Evolutionary conservation across 768 basidiomycete genomes (phyloP), one percentile per base, ranked within the genome.

Genomic region (Xerocomus brunneocitrinus): DNA sequence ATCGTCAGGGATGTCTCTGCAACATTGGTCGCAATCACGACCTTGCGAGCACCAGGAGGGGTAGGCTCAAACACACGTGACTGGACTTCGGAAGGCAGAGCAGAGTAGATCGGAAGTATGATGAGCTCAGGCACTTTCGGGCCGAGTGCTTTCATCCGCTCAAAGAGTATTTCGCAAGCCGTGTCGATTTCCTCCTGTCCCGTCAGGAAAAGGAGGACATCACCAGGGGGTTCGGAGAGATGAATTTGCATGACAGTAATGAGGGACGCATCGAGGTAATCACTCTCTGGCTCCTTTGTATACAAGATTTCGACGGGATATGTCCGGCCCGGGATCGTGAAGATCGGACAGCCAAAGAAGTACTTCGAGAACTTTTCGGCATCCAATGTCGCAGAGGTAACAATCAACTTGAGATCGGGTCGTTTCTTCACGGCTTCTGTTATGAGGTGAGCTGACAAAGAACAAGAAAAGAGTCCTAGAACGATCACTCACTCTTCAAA

Each of bases 241-340:
- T 99, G 97, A 54, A 99, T 99, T 71, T 99, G 97, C 90, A 98
- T 95, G 65, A 99, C 89, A 4, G 97, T 98, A 62, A 98, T 98
- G 56, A 99, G 86, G 24, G 95, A 94, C 0, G 95, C 95, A 61
- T 98, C 97, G 52, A 99, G 83, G 71, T 99, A 99, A 71, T 99
- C 97, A 22, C 82, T 80, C 71, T 98, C 97, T 0, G 97, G 97
- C 65, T 99, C 97, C 69, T 98, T 98, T 61, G 95, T 98, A 73
- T 98, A 99, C n/a, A 98, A 76, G 30, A 90, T 81, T 71, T 99
- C 97, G 57, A 98, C 97, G 6, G 97, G 97, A 73, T 91, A 98
- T n/a, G 94, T 94, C 64, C 95, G 87, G 61, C 97, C 97, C n/a
- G 97, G 97, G 59, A 99, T 98, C 35, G 95, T 97, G 79, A 98